Evolutionary conservation across 768 basidiomycete species (phyloP).

Genomic region (Termitomyces sp.): DNA sequence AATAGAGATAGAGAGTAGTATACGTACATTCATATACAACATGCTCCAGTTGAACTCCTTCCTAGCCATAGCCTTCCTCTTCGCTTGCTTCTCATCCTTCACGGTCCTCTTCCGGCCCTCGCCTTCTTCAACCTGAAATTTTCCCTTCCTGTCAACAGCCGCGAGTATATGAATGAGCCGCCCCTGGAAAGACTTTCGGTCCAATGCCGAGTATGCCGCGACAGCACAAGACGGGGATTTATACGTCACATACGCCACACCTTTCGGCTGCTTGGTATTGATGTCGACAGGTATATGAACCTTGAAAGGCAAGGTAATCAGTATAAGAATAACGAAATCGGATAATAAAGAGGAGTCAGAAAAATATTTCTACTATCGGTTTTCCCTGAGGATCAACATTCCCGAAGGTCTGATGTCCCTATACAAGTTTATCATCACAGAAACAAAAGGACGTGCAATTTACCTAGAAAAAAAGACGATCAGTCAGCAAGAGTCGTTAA

Average conservation of each 20-base stretch:
- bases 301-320: slow-evolving; percentile 22
- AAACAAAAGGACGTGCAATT: slow-evolving; percentile 19
- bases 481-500: not conserved
- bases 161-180: slow-evolving; percentile 88
- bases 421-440: slow-evolving; percentile 44
- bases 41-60: slow-evolving; percentile 92
- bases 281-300: slow-evolving; percentile 50
- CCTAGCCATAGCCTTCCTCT: slow-evolving; percentile 65
- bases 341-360: slow-evolving; percentile 27
- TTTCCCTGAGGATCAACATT: slow-evolving; percentile 59
- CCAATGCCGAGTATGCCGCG: slow-evolving; percentile 73
- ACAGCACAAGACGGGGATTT: slow-evolving; percentile 42
- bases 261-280: slow-evolving; percentile 45
- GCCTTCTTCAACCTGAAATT: slow-evolving; percentile 40
- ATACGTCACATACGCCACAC: slow-evolving; percentile 52
- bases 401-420: slow-evolving; percentile 69
- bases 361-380: slow-evolving; percentile 36
- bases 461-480: slow-evolving; percentile 33
- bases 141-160: slow-evolving; percentile 66
- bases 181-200: slow-evolving; percentile 87
- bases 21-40: slow-evolving; percentile 95
- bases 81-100: slow-evolving; percentile 61
- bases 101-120: slow-evolving; percentile 46
- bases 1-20: not conserved
- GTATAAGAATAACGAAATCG: no score